Evolutionary conservation across 768 basidiomycete species (phyloP).

Genomic region (Obba rivulosa): DNA sequence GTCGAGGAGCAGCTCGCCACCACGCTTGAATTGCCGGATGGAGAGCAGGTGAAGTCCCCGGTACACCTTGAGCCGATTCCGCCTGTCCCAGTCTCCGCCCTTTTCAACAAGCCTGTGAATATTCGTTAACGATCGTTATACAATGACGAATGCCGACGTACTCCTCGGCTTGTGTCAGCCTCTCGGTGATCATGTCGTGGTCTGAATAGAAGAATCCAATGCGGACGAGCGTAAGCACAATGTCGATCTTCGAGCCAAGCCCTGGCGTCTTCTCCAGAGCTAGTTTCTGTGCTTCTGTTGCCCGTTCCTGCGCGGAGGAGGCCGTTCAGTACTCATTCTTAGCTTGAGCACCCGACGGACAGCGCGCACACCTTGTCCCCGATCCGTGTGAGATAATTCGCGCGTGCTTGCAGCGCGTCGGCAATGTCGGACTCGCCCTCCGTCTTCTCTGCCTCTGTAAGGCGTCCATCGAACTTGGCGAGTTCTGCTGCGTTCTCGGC

Average conservation of each 20-base stretch:
- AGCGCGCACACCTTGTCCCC: slow-evolving; percentile 58
- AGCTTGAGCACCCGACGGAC: not conserved
- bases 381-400: slow-evolving; percentile 82
- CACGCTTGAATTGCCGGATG: slow-evolving; percentile 87
- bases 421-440: slow-evolving; percentile 93
- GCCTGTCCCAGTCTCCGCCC: slow-evolving; percentile 97
- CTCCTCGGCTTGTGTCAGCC: slow-evolving; percentile 80
- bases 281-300: slow-evolving; percentile 73
- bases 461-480: slow-evolving; percentile 64
- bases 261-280: slow-evolving; percentile 92
- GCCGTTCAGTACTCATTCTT: not conserved
- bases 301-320: slow-evolving; percentile 54
- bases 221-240: slow-evolving; percentile 81
- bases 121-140: not conserved
- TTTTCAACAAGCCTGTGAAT: slow-evolving; percentile 74
- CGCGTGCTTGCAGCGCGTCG: slow-evolving; percentile 79
- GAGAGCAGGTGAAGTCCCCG: slow-evolving; percentile 79
- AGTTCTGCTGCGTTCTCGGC: slow-evolving; percentile 70
- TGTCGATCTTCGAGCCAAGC: slow-evolving; percentile 88
- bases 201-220: slow-evolving; percentile 91
- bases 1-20: slow-evolving; percentile 81
- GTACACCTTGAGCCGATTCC: slow-evolving; percentile 96
- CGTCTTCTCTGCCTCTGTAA: slow-evolving; percentile 83
- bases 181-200: slow-evolving; percentile 58
- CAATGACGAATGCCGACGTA: slow-evolving; percentile 32